Evolutionary conservation across 495 filamentous ascomycete species (phyloP), one percentile per base, ranked within the genome.

Genomic region (Tuber calosporum): DNA sequence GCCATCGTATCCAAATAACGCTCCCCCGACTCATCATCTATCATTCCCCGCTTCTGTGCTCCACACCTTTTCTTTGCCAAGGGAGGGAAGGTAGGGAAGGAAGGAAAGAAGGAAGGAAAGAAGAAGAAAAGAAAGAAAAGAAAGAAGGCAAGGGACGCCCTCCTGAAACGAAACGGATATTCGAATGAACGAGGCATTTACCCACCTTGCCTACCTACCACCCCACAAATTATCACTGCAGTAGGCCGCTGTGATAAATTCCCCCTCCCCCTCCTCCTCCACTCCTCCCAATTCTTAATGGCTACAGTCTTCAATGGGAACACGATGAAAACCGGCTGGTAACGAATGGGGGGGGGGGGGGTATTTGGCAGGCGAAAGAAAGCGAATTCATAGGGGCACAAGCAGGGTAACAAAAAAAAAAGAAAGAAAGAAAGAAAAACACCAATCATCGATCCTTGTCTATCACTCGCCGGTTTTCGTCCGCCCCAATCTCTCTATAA

Each of bases 121-220:
- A 53, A 11, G 48, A 58, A 58, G 26, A 22, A 53, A 53, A 26
- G 22, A 53, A 53, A 26, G 8, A 13, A 30, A 58, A 58, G n/a
- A 58, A 30, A n/a, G 48, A 30, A 30, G 48, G 26, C 11, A n/a
- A 58, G 48, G 9, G 15, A 58, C n/a, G 48, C 48, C 48, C 48
- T 30, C 48, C 26, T 30, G 48, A 58, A 58, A 58, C 48, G 48
- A 58, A 58, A 58, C 48, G 48, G 48, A 30, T 30, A 15, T n/a
- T 15, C 26, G 48, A 58, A 58, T 58, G 48, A 58, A 58, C 48
- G 48, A 58, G 48, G 48, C 26, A 58, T 58, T 58, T 58, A 58
- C 48, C 48, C 48, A 30, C 26, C 48, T 58, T 3, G 48, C 48
- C 48, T 15, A n/a, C 9, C 48, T 15, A 26, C 43, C 6, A 48